Evolutionary conservation across 768 basidiomycete species (phyloP), one percentile per base, ranked within the genome.

Genomic region (Xerocomellus chrysenteron): DNA sequence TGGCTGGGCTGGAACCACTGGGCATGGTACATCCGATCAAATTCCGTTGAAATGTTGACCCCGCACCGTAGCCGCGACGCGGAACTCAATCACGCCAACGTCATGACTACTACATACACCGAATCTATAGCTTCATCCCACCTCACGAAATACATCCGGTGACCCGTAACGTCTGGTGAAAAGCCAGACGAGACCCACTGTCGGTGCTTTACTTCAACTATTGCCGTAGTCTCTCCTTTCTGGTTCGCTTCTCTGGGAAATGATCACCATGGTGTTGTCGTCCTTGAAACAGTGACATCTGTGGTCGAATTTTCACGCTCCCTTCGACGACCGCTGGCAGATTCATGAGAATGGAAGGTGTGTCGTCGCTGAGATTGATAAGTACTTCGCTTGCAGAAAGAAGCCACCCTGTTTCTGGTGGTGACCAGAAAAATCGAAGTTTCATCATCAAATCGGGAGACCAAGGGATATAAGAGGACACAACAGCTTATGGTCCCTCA

Each of bases 81-180:
- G 48, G 41, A 50, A 48, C 30, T n/a, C 35, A 16, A 33, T 26
- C 44, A 26, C 10, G 11, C 41, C 26, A 9, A 24, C 17, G 32
- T 52, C 50, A 44, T 43, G 28, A 21, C 30, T 45, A 16, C 47
- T 48, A 36, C 26, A 37, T 51, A 45, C 30, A 17, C 5, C 10
- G 39, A 43, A 32, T 50, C 17, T 33, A 50, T 53, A 56, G 48
- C 50, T 19, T 21, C 56, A 42, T 51, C 54, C 46, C 52, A 42
- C 14, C 54, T 63, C 61, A 55, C 14, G 16, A 45, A 30, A 48
- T 44, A 54, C 35, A 24, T 35, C 45, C 6, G 26, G 40, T 30
- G 19, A 33, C 52, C 19, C 14, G 19, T 24, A 13, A 39, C 16
- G 16, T n/a, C 13, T 5, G 7, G 8, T 39, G 16, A 12, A 46